phyloP scores from a whole-genome alignment of 495 filamentous ascomycete genomes.

The Hypoxylon crocopeplum region DNA sequence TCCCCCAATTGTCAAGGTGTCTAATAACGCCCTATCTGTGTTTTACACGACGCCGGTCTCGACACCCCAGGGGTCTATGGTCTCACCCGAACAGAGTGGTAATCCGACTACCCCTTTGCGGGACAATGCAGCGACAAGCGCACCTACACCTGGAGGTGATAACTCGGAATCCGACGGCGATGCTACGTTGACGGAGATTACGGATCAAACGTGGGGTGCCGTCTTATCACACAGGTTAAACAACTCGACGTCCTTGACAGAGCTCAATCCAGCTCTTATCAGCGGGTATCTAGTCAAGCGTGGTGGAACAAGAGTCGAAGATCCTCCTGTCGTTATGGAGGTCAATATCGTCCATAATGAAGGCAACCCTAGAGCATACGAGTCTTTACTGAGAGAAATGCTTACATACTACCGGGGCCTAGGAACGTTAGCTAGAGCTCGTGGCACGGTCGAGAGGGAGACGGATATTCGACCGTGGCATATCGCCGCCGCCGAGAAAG shows the following conservation, averaged over 20 bases:
- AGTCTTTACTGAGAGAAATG: slow-evolving; percentile 71
- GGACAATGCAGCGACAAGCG: slow-evolving; percentile 54
- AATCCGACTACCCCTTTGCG: slow-evolving; percentile 56
- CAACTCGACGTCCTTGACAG: slow-evolving; percentile 66
- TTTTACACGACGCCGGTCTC: slow-evolving; percentile 62
- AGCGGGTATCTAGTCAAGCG: slow-evolving; percentile 83
- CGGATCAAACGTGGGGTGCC: slow-evolving; percentile 83
- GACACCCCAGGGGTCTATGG: slow-evolving; percentile 61
- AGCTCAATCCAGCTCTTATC: slow-evolving; percentile 68
- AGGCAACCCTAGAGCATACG: slow-evolving; percentile 58
- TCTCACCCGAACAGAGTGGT: slow-evolving; percentile 63
- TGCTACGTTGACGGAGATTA: slow-evolving; percentile 74
- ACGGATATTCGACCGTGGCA: slow-evolving; percentile 81
- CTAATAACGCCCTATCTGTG: slow-evolving; percentile 45
- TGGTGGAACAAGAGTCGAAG: slow-evolving; percentile 64
- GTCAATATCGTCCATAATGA: slow-evolving; percentile 71
- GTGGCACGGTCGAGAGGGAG: slow-evolving; percentile 68
- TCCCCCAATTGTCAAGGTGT: slow-evolving; percentile 55
- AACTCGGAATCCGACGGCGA: slow-evolving; percentile 70
- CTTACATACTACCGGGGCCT: slow-evolving; percentile 79
- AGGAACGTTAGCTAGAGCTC: slow-evolving; percentile 71
- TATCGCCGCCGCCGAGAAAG: slow-evolving; percentile 78
- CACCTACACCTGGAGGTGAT: slow-evolving; percentile 64
- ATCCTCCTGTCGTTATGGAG: slow-evolving; percentile 67
- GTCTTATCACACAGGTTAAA: slow-evolving; percentile 75